A percentile compares a stretch with the other conserved stretches of the same genome.
phyloP scores from a whole-genome alignment of 176 grass and related monocot genomes.

The Puccinellia tenuiflora region DNA sequence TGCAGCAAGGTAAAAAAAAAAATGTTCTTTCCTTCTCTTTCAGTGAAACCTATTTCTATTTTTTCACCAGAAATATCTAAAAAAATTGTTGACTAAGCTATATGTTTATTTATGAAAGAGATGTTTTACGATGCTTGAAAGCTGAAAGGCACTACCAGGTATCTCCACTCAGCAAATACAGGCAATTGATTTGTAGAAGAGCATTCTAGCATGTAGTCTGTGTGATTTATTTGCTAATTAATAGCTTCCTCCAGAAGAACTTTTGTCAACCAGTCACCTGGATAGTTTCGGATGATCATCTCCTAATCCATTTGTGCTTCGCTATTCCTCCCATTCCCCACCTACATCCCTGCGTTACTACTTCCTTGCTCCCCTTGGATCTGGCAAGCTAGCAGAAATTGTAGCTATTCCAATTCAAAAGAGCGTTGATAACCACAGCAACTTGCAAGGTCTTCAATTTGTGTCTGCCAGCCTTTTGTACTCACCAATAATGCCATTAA shows the following conservation, averaged over 20 bases:
- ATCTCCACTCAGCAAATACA: neutral
- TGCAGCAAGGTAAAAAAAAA: neutral
- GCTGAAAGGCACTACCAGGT: conserved; percentile 8
- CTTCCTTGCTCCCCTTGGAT: neutral
- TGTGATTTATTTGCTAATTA: neutral
- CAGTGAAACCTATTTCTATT: neutral
- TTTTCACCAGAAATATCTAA: neutral
- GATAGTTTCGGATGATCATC: neutral
- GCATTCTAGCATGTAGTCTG: neutral
- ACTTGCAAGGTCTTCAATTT: neutral
- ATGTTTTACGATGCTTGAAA: neutral
- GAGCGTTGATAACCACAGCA: neutral
- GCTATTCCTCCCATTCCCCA: neutral
- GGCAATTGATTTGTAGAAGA: neutral
- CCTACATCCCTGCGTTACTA: neutral
- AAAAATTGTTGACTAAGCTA: neutral
- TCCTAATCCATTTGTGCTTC: neutral
- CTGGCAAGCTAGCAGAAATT: neutral
- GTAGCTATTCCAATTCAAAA: neutral
- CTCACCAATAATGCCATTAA: neutral
- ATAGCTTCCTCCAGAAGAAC: neutral
- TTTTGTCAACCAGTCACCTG: neutral
- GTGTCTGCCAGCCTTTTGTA: neutral
- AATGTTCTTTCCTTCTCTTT: neutral
- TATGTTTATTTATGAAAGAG: neutral